Base-by-base conservation (phyloP, 2,329 filamentous ascomycete genomes). In the Penicillium sp. region DNA sequence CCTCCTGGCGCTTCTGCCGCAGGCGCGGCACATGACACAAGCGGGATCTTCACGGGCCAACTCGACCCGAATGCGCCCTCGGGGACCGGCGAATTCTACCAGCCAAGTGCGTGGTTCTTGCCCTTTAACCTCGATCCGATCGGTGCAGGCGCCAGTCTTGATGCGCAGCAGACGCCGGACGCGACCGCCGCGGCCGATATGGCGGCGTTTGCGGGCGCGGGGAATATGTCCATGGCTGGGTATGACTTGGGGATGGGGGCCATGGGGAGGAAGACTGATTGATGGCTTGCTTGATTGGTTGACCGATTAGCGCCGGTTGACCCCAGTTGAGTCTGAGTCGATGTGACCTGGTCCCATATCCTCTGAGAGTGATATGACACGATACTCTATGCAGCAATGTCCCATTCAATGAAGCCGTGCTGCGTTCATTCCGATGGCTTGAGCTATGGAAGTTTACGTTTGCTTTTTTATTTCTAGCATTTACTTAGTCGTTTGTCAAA, bases 81-180 rank as follows among this genome's bases (percentile, higher is more conserved):
- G 1, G 76, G 72, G 4, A 71, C 72, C 6, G 76, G 74, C 52
- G 77, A 78, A 47, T 77, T 73, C 61, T 74, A 77, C 58, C 77
- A 79, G 48, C 76, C 77, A 50, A 90, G 89, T 56, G 91, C 91
- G 5, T 98, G 93, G 91, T 96, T 96, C 76, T 88, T 96, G 82
- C 92, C 93, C 1, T 96, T 97, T 78, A 96, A 96, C 73, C 88
- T 96, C 78, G 91, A 95, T 62, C 91, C 92, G 5, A 61, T 76
- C 19, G 67, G 72, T 23, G 65, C 64, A 9, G 64, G 63, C 31
- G 67, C 61, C 51, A 58, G 48, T 44, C 65, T 69, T 9, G 66
- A 68, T 47, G 56, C 66, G 17, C 55, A 50, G 5, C 58, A 61
- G 1, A 26, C 26, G 26, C 58, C 69, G 5, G 69, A 64, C 7